Conservation (phyloP, 352 stramenopile genomes). For the Phytophthora crassamura region DNA sequence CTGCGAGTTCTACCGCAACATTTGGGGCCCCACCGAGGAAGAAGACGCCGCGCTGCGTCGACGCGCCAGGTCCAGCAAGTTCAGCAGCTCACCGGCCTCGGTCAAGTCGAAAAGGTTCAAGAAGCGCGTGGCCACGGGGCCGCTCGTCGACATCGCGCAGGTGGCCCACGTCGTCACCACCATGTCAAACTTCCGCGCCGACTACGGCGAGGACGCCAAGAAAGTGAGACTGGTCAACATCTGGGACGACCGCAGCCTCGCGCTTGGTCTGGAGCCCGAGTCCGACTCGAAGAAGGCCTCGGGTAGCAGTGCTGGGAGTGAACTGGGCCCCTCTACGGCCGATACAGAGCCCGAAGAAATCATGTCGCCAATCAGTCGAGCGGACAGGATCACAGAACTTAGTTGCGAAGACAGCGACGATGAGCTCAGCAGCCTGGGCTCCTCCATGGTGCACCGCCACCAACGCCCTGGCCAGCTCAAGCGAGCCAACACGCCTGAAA, state of each 20-base stretch:
- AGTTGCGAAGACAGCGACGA: slow-evolving; percentile 56
- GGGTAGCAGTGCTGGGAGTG: slow-evolving; percentile 14
- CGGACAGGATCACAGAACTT: slow-evolving; percentile 49
- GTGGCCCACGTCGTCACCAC: slow-evolving; percentile 77
- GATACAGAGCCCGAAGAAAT: slow-evolving; percentile 50
- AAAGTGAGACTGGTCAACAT: slow-evolving; percentile 50
- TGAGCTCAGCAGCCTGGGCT: slow-evolving; percentile 31
- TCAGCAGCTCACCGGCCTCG: slow-evolving; percentile 24
- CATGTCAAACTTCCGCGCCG: slow-evolving; percentile 69
- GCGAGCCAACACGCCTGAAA: slow-evolving; percentile 35
- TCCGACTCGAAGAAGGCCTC: slow-evolving; percentile 2
- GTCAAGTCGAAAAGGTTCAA: slow-evolving; percentile 37
- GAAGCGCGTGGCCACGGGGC: slow-evolving; percentile 43
- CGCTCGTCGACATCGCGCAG: slow-evolving; percentile 72
- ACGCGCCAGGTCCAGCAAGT: slow-evolving; percentile 30
- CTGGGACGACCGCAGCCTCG: slow-evolving; percentile 53
- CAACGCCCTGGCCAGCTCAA: slow-evolving; percentile 34
- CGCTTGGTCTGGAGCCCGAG: slow-evolving; percentile 26
- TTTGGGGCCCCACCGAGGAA: slow-evolving; percentile 49
- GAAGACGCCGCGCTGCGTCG: slow-evolving; percentile 33
- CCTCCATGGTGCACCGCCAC: slow-evolving; percentile 15
- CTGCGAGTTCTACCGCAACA: slow-evolving; percentile 70
- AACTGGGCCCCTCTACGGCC: slow-evolving; percentile 33
- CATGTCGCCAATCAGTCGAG: slow-evolving; percentile 55
- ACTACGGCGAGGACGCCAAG: slow-evolving; percentile 55